Evolutionary conservation across 1,284 basidiomycete genomes (phyloP).

Genomic region (Hypsizygus ulmarius): DNA sequence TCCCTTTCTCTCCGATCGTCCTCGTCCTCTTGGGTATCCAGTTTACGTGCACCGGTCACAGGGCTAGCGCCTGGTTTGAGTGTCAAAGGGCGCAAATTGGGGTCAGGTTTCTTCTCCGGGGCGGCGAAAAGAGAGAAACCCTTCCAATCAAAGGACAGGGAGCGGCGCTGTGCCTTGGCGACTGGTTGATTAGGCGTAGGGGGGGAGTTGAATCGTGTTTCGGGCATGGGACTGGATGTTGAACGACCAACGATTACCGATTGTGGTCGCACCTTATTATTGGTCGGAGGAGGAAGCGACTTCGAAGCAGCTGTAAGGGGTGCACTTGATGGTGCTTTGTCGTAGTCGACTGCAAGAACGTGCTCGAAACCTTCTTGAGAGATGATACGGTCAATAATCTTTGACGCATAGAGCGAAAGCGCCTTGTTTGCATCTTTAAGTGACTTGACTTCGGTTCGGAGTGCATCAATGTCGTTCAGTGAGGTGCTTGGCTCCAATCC

Average conservation of each 20-base stretch:
- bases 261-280: slow-evolving; percentile 54
- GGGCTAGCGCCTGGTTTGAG: slow-evolving; percentile 60
- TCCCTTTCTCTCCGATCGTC: slow-evolving; percentile 84
- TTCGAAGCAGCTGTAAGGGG: slow-evolving; percentile 28
- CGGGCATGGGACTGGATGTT: slow-evolving; percentile 37
- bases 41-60: slow-evolving; percentile 63
- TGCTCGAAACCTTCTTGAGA: slow-evolving; percentile 93
- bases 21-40: slow-evolving; percentile 83
- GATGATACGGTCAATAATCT: slow-evolving; percentile 95
- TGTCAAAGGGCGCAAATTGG: slow-evolving; percentile 68
- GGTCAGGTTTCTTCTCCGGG: slow-evolving; percentile 58
- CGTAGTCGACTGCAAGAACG: slow-evolving; percentile 86
- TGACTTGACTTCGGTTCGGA: slow-evolving; percentile 81
- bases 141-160: slow-evolving; percentile 81
- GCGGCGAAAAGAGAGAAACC: slow-evolving; percentile 65
- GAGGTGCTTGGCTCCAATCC: slow-evolving; percentile 42
- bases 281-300: slow-evolving; percentile 27
- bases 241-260: slow-evolving; percentile 52
- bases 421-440: slow-evolving; percentile 95
- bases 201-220: slow-evolving; percentile 33
- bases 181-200: slow-evolving; percentile 26
- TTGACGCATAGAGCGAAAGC: slow-evolving; percentile 89
- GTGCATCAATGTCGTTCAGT: slow-evolving; percentile 59
- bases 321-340: slow-evolving; percentile 46
- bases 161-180: slow-evolving; percentile 60